A percentile compares a stretch with the other conserved stretches of the same genome.
phyloP scores from a whole-genome alignment of 2,329 filamentous ascomycete species.

The Verticillium zaregamsianum region DNA sequence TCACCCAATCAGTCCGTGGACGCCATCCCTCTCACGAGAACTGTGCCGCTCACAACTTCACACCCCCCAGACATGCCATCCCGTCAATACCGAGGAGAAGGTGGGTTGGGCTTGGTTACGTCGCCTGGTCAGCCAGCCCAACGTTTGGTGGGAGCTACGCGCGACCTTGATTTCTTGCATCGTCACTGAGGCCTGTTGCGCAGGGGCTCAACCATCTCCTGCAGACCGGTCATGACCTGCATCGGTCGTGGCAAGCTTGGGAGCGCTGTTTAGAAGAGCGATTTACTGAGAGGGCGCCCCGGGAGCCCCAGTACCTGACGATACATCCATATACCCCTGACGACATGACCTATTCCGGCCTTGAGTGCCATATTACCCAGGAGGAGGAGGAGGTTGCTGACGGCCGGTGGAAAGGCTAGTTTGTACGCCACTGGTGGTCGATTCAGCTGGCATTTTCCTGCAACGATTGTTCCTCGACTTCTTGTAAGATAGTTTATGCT shows the following conservation, averaged over 20 bases:
- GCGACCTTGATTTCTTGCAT: not conserved
- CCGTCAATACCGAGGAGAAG: not conserved
- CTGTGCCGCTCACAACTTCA: not conserved
- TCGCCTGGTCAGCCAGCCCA: not conserved
- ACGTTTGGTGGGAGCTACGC: not conserved
- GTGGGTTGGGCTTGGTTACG: not conserved
- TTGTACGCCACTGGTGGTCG: not conserved
- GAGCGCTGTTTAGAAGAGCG: not conserved
- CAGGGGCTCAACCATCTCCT: not conserved
- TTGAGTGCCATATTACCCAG: not conserved
- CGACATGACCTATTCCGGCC: not conserved
- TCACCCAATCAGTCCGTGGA: slow-evolving; percentile 4
- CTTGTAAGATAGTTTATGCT: not conserved
- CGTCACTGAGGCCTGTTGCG: not conserved
- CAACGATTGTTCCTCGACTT: not conserved
- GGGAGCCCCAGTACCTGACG: not conserved
- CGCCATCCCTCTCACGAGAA: slow-evolving; percentile 7
- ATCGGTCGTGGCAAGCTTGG: not conserved
- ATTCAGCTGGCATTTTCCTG: not conserved
- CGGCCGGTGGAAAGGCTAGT: not conserved
- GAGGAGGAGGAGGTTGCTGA: not conserved
- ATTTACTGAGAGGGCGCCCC: not conserved
- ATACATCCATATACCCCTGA: not conserved
- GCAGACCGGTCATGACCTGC: not conserved
- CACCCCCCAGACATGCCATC: not conserved